Conservation (phyloP, 495 filamentous ascomycete genomes). For the Tuber melanosporum region DNA sequence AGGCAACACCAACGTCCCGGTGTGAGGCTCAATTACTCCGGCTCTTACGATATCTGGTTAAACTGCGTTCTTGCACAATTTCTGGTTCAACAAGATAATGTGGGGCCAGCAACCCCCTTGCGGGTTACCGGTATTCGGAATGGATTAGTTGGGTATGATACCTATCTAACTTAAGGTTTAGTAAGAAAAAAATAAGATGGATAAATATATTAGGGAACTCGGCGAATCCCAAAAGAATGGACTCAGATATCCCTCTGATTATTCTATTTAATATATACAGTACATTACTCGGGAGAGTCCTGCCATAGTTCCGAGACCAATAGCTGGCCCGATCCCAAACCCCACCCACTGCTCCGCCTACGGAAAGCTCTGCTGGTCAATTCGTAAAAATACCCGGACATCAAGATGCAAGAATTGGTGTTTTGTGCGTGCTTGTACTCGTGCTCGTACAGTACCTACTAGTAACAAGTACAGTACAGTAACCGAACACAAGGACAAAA, state of each 20-base stretch:
- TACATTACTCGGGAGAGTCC: background rate
- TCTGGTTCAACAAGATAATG: background rate
- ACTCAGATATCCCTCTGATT: too few species aligned
- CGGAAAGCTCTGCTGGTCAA: background rate
- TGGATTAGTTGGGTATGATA: background rate
- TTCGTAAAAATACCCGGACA: background rate
- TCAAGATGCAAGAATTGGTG: background rate
- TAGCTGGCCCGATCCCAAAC: background rate
- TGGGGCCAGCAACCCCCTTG: background rate
- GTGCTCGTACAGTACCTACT: too few species aligned
- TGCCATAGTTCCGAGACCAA: background rate
- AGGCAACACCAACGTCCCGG: too few species aligned
- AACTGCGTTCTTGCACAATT: background rate
- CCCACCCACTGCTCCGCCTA: background rate
- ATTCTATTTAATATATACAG: too few species aligned
- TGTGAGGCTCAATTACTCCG: too few species aligned
- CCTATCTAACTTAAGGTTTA: background rate
- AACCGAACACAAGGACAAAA: too few species aligned
- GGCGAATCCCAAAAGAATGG: too few species aligned
- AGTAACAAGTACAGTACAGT: too few species aligned
- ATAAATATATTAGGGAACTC: too few species aligned
- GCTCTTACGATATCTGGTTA: background rate
- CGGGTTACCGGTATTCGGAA: background rate
- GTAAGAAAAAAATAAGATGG: too few species aligned
- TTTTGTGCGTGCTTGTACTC: too few species aligned